phyloP scores from a whole-genome alignment of 306 rosid genomes.

The Crataegus laevigata region DNA sequence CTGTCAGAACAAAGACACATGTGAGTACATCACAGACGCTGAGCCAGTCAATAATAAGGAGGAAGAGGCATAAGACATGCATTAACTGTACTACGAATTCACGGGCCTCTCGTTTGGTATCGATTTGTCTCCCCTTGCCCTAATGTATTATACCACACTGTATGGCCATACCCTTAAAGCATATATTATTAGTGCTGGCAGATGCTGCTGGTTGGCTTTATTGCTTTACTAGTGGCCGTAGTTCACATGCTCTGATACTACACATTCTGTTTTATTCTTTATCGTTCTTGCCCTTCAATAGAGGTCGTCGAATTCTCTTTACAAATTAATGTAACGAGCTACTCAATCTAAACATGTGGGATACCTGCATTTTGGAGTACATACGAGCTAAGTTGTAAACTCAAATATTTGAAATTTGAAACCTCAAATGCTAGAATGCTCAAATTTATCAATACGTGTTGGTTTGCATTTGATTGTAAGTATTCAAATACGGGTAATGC shows the following conservation, averaged over 20 bases:
- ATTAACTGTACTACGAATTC: not conserved
- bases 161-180: not conserved
- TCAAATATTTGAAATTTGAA: not conserved
- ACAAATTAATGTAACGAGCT: not conserved
- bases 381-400: not conserved
- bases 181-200: not conserved
- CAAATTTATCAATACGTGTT: too few relatives aligned
- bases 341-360: not conserved
- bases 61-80: not conserved
- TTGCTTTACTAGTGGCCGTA: slow-evolving; percentile 14
- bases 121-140: not conserved
- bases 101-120: not conserved
- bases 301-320: slow-evolving; percentile 8
- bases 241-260: slow-evolving; percentile 68
- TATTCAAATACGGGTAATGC: not conserved
- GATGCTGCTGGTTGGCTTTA: slow-evolving; percentile 10
- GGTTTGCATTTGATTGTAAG: not conserved
- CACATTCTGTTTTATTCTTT: slow-evolving; percentile 49
- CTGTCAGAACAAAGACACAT: not conserved
- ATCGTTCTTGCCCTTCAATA: slow-evolving; percentile 25
- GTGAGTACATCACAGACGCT: not conserved
- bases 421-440: not conserved
- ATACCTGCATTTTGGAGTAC: too few relatives aligned
- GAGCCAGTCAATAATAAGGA: not conserved
- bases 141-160: not conserved